Percentiles rank a stretch among this genome's conserved stretches.
Conservation (phyloP, 768 basidiomycete species). For the Psilocybe subaeruginosa region DNA sequence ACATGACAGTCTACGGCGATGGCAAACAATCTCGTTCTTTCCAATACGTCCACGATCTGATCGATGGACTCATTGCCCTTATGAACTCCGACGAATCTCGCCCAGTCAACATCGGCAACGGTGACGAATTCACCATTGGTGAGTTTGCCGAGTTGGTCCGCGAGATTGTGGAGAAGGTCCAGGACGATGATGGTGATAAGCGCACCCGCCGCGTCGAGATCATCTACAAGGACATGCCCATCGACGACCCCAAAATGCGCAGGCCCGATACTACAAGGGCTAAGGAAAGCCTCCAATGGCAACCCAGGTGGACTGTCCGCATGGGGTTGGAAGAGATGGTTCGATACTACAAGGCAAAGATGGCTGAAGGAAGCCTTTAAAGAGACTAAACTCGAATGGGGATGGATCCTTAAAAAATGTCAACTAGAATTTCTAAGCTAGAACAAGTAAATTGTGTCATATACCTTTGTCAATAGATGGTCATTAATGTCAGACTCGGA, state of each 20-base stretch:
- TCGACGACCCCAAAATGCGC: conserved; percentile 93
- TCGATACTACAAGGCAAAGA: conserved; percentile 88
- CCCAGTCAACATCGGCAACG: conserved; percentile 95
- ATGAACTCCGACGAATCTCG: conserved; percentile 96
- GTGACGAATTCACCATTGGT: conserved; percentile 94
- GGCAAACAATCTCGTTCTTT: conserved; percentile 93
- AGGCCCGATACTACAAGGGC: conserved; percentile 93
- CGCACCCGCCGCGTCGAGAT: conserved; percentile 60
- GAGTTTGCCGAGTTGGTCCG: conserved; percentile 93
- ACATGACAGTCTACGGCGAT: conserved; percentile 97
- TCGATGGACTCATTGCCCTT: conserved; percentile 89
- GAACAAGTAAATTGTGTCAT: neutral
- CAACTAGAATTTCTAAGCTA: neutral
- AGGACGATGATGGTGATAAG: conserved; percentile 74
- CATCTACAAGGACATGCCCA: conserved; percentile 80
- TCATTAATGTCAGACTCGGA: neutral
- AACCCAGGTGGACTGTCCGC: conserved; percentile 89
- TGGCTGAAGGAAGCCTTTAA: conserved; percentile 82
- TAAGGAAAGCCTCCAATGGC: conserved; percentile 83
- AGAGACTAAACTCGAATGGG: neutral
- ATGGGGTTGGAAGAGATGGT: conserved; percentile 98
- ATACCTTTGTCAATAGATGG: conserved; percentile 1
- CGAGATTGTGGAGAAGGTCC: conserved; percentile 91
- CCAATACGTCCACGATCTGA: conserved; percentile 97
- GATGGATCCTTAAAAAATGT: too few species aligned